Percentiles rank a stretch among this genome's conserved stretches.
Evolutionary conservation across 306 rosid species (phyloP).

Genomic region (Mucuna pruriens): DNA sequence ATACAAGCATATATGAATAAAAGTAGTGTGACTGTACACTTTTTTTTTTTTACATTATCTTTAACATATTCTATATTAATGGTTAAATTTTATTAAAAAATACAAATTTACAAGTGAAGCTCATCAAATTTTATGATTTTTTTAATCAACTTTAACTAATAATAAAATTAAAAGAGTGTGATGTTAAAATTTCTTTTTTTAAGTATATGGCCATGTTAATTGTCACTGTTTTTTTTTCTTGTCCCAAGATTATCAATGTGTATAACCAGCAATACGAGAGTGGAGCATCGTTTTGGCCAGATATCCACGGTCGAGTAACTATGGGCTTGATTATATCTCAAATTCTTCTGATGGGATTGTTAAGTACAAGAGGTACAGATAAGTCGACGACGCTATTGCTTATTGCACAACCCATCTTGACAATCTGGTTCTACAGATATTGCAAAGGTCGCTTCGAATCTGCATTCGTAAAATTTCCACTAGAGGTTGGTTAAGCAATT

Average conservation of each 20-base stretch:
- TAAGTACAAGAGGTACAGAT: conserved; percentile 67
- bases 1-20: neutral
- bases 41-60: too few relatives aligned
- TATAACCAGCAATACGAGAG: conserved; percentile 87
- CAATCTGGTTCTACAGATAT: conserved; percentile 75
- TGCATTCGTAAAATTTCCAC: conserved; percentile 69
- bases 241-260: conserved; percentile 79
- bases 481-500: conserved; percentile 65
- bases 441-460: conserved; percentile 94
- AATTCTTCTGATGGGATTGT: conserved; percentile 76
- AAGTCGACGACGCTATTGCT: conserved; percentile 63
- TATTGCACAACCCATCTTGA: conserved; percentile 70
- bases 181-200: too few relatives aligned
- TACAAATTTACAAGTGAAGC: too few relatives aligned
- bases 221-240: too few relatives aligned
- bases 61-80: too few relatives aligned
- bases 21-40: too few relatives aligned
- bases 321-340: conserved; percentile 74
- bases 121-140: too few relatives aligned
- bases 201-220: too few relatives aligned
- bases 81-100: too few relatives aligned
- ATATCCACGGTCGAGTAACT: conserved; percentile 75
- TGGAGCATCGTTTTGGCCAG: conserved; percentile 93
- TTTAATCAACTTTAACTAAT: too few relatives aligned
- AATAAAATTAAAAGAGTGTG: too few relatives aligned